Percentiles rank a stretch among this genome's conserved stretches.
Evolutionary conservation across 1,284 basidiomycete species (phyloP).

Genomic region (Pyrrhoderma lamaoense): DNA sequence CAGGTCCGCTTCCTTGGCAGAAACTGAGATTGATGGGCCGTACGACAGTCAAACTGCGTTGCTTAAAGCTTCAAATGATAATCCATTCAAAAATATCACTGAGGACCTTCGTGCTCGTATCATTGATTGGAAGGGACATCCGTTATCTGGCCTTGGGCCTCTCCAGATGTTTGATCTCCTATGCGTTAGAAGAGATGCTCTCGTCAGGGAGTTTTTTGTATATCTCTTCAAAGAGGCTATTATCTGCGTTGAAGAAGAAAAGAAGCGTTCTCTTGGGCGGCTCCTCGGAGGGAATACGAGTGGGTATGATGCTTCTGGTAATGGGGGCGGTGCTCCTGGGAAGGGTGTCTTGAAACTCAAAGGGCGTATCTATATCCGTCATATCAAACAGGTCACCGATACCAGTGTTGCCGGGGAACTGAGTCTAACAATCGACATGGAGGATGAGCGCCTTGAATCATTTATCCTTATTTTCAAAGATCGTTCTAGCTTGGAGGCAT

Average conservation of each 20-base stretch:
- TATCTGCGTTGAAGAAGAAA: slow-evolving; percentile 93
- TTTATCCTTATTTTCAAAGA: slow-evolving; percentile 95
- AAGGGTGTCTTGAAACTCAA: slow-evolving; percentile 85
- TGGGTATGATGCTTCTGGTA: slow-evolving; percentile 30
- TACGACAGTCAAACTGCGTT: slow-evolving; percentile 11
- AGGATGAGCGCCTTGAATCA: slow-evolving; percentile 85
- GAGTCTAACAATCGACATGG: slow-evolving; percentile 91
- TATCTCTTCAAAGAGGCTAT: slow-evolving; percentile 96
- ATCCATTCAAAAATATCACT: slow-evolving; percentile 73
- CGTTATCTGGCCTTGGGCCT: slow-evolving; percentile 77
- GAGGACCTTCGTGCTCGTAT: slow-evolving; percentile 84
- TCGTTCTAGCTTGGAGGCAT: slow-evolving; percentile 78
- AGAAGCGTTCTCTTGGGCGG: slow-evolving; percentile 70
- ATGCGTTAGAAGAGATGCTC: slow-evolving; percentile 77
- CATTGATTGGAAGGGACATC: slow-evolving; percentile 91
- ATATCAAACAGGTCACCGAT: slow-evolving; percentile 83
- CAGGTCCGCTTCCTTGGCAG: slow-evolving; percentile 11
- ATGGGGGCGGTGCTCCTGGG: slow-evolving; percentile 33
- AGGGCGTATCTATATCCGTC: slow-evolving; percentile 89
- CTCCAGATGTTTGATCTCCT: slow-evolving; percentile 89
- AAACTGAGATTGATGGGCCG: slow-evolving; percentile 18
- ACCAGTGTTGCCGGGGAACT: slow-evolving; percentile 73
- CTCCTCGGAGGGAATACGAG: slow-evolving; percentile 40
- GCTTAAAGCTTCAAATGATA: slow-evolving; percentile 40
- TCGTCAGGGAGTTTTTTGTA: slow-evolving; percentile 87